phyloP scores from a whole-genome alignment of 2,329 filamentous ascomycete genomes.

The Lasiodiplodia theobromae region DNA sequence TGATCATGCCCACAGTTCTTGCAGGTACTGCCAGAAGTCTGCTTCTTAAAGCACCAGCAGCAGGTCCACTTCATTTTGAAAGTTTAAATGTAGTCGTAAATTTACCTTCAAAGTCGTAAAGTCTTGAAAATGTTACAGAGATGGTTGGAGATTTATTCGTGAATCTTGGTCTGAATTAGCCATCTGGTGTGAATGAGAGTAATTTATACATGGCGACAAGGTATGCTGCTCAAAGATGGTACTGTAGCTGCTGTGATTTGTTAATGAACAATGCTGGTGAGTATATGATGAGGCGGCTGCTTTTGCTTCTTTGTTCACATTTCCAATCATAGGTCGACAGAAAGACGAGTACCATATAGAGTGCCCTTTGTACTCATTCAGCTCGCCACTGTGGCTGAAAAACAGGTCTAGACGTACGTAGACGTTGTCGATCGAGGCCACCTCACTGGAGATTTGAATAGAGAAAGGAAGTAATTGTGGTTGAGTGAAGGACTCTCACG shows the following conservation, averaged over 20 bases:
- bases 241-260: neutral
- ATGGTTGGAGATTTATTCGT: neutral
- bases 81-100: neutral
- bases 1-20: neutral
- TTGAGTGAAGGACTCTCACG: neutral
- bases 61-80: neutral
- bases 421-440: neutral
- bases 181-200: neutral
- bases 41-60: constrained; percentile 14
- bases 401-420: neutral
- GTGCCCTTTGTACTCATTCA: neutral
- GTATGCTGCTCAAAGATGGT: neutral
- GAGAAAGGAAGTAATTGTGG: neutral
- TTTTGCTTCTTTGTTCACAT: neutral
- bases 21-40: neutral
- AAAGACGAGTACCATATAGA: neutral
- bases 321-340: neutral
- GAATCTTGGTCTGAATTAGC: neutral
- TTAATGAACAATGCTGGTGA: neutral
- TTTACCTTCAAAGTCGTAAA: neutral
- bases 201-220: neutral
- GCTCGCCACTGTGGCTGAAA: neutral
- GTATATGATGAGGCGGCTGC: neutral
- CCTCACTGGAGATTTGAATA: neutral
- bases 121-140: neutral